Base-by-base conservation (phyloP, 108 stramenopile species). In the Nitzschia putrida region DNA sequence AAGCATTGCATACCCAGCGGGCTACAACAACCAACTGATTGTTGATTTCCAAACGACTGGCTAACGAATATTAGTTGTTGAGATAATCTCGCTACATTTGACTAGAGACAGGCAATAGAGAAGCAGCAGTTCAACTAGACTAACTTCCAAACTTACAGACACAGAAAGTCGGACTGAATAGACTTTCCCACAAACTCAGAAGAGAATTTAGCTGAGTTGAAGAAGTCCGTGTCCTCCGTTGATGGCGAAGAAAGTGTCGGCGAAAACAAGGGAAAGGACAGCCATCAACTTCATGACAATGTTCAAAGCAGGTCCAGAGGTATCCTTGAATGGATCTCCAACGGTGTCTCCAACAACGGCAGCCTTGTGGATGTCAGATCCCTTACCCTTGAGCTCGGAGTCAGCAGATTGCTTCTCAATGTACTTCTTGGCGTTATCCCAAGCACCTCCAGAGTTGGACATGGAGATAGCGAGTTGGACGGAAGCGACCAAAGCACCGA, bases 201-300 rank as follows among this genome's bases (percentile, higher is more conserved):
- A 56, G 23, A 25, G 23, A 8, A 49, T 41, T 57, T 80, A 80
- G 12, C 34, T 55, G n/a, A 88, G 71, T 57, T 88, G 84, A 77
- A 95, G 86, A 53, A 89, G 26, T n/a, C 92, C 92, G 49, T 64
- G 55, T 52, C 93, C 93, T 11, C 76, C 79, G 70, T 97, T 96
- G 85, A 91, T 81, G 41, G 97, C 93, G 80, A 87, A 89, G 80
- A 97, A 97, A 58, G 95, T 96, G 54, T 96, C 92, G 8, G 96
- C 96, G 76, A 98, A 98, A 8, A 98, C 98, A 38, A 98, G 83
- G 54, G 94, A 95, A 58, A 98, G 83, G 38, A 98, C 96, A 25
- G 98, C 98, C 95, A 94, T 97, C 57, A 97, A 80, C 88, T 98
- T 98, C 96, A 98, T 98, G 29, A 97, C 90, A 90, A 98, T 98